Evolutionary conservation across 371 early-diverging fungal genomes (phyloP).

Genomic region (Mucor racemosus): DNA sequence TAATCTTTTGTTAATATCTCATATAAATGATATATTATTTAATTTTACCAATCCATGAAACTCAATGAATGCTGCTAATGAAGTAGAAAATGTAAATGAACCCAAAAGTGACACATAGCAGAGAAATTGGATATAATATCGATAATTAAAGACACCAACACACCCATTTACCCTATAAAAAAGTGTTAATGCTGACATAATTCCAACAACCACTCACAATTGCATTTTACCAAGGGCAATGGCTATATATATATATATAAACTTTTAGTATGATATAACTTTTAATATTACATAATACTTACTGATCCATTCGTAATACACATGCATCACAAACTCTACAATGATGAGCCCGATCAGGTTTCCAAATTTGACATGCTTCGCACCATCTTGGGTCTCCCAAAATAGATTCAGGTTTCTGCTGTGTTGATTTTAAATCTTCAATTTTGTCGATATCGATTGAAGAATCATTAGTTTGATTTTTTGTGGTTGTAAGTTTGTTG

Average conservation of each 20-base stretch:
- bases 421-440: neutral
- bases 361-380: conserved; percentile 53
- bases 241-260: conserved; percentile 48
- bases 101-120: conserved; percentile 43
- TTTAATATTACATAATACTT: conserved; percentile 20
- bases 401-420: conserved; percentile 20
- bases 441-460: neutral
- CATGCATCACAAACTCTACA: conserved; percentile 66
- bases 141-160: conserved; percentile 58
- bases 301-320: conserved; percentile 69
- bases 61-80: conserved; percentile 36
- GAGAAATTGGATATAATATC: conserved; percentile 57
- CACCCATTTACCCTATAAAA: conserved; percentile 58
- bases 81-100: conserved; percentile 39
- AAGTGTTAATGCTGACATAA: conserved; percentile 51
- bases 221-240: conserved; percentile 57
- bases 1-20: too few species aligned
- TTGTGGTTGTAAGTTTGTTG: neutral
- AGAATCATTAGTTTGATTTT: neutral
- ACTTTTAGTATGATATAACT: neutral
- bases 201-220: conserved; percentile 33
- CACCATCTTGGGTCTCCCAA: conserved; percentile 55
- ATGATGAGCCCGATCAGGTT: conserved; percentile 66
- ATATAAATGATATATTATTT: neutral
- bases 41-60: conserved; percentile 32